Conservation (phyloP, 2,329 filamentous ascomycete species). For the Parafenestella ontariensis region DNA sequence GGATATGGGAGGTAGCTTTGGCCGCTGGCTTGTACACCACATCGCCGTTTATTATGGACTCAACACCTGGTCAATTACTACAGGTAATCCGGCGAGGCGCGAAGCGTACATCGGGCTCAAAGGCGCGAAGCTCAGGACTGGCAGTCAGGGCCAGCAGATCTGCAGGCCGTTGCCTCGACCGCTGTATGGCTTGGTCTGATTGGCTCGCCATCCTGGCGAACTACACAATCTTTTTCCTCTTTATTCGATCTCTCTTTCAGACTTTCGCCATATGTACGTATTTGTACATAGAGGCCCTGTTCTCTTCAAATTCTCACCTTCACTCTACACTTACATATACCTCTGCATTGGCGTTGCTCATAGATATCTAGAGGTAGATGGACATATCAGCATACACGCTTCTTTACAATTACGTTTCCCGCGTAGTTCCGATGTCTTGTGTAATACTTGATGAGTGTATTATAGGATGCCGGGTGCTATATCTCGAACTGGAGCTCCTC, state of each 20-base stretch:
- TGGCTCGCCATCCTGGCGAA: background rate
- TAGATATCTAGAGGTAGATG: conserved; percentile 24
- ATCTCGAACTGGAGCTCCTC: no score
- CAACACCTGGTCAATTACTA: conserved; percentile 79
- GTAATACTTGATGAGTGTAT: no score
- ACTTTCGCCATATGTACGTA: background rate
- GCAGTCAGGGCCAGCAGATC: conserved; percentile 9
- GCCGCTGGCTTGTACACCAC: conserved; percentile 90
- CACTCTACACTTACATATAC: conserved; percentile 3
- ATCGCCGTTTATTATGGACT: conserved; percentile 93
- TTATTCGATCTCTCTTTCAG: background rate
- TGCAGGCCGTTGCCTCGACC: conserved; percentile 43
- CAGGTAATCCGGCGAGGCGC: conserved; percentile 72
- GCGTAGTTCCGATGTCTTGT: no score
- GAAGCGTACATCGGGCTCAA: conserved; percentile 84
- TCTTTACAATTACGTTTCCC: no score
- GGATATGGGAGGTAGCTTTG: conserved; percentile 80
- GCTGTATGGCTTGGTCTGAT: conserved; percentile 45
- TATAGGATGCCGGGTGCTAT: no score
- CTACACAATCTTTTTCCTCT: background rate
- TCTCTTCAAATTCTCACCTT: no score
- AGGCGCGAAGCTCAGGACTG: conserved; percentile 49
- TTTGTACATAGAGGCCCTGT: background rate
- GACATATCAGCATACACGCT: conserved; percentile 30
- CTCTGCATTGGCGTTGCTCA: conserved; percentile 11